Evolutionary conservation across 306 rosid species (phyloP).

Genomic region (Hylodesmum podocarpum): DNA sequence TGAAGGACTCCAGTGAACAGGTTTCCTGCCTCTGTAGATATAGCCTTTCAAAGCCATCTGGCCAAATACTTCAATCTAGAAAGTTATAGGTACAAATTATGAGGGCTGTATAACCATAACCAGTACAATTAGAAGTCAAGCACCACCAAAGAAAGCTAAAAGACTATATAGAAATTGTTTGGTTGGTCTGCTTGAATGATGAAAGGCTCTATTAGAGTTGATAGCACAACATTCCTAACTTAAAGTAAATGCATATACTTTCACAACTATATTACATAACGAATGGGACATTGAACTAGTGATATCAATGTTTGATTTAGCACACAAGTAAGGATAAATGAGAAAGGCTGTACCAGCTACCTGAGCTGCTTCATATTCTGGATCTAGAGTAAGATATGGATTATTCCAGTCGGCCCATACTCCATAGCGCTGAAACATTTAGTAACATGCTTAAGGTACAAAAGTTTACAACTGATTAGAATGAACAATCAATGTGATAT

Average conservation of each 20-base stretch:
- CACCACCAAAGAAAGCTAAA: background rate
- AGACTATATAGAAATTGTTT: background rate
- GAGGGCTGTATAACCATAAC: conserved; percentile 1
- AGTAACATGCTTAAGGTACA: conserved; percentile 38
- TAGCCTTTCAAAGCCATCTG: conserved; percentile 92
- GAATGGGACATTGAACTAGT: conserved; percentile 22
- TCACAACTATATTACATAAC: background rate
- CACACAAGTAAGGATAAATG: conserved; percentile 25
- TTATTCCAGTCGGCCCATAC: conserved; percentile 99
- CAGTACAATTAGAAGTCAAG: conserved; percentile 3
- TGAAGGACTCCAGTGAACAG: conserved; percentile 99
- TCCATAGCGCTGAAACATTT: conserved; percentile 88
- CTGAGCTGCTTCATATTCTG: conserved; percentile 99
- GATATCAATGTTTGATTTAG: conserved; percentile 17
- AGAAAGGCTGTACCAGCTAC: conserved; percentile 58
- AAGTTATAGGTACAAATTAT: conserved; percentile 28
- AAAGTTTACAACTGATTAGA: background rate
- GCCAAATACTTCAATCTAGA: conserved; percentile 96
- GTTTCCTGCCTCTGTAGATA: conserved; percentile 95
- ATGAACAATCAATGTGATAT: background rate
- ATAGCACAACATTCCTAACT: conserved; percentile 13
- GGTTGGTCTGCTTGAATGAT: conserved; percentile 24
- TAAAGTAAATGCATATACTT: background rate
- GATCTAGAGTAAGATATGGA: conserved; percentile 90
- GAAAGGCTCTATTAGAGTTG: background rate